Conservation (phyloP, 1,284 basidiomycete species). For the Microbotryum saponariae region DNA sequence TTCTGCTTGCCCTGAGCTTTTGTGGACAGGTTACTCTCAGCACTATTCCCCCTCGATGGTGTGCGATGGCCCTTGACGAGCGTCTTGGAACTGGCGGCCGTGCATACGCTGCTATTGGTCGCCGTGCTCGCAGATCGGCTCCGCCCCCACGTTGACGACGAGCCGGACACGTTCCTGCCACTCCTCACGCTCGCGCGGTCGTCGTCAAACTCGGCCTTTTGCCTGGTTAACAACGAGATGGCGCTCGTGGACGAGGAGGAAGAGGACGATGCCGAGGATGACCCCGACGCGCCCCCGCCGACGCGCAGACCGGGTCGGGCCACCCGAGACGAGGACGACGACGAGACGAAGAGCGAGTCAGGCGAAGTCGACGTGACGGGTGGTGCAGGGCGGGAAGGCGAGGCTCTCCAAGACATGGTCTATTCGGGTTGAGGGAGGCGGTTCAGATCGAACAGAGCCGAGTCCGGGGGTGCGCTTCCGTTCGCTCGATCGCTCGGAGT, state of each 20-base stretch:
- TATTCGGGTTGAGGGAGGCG: too few relatives aligned
- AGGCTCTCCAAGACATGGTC: too few relatives aligned
- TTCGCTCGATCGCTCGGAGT: too few relatives aligned
- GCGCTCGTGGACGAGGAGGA: not conserved
- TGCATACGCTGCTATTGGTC: conserved; percentile 7
- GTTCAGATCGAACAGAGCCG: too few relatives aligned
- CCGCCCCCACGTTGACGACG: conserved; percentile 1
- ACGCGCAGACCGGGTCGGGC: too few relatives aligned
- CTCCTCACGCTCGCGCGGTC: not conserved
- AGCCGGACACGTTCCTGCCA: not conserved
- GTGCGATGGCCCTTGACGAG: too few relatives aligned
- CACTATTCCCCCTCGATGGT: too few relatives aligned
- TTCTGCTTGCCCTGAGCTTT: too few relatives aligned
- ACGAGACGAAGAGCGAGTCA: not conserved
- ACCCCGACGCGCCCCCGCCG: too few relatives aligned
- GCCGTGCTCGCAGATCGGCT: conserved; percentile 10
- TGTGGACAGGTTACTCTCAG: too few relatives aligned
- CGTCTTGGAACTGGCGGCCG: not conserved
- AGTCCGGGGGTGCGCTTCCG: too few relatives aligned
- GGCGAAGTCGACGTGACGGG: conserved; percentile 12
- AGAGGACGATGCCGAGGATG: not conserved
- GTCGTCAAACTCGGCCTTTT: conserved; percentile 12
- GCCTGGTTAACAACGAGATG: conserved; percentile 8
- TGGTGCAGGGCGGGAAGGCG: conserved; percentile 13
- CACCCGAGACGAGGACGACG: conserved; percentile 9